Percentiles rank a stretch among this genome's conserved stretches.
phyloP scores from a whole-genome alignment of 208 protist species.

The Lotmaria passim region DNA sequence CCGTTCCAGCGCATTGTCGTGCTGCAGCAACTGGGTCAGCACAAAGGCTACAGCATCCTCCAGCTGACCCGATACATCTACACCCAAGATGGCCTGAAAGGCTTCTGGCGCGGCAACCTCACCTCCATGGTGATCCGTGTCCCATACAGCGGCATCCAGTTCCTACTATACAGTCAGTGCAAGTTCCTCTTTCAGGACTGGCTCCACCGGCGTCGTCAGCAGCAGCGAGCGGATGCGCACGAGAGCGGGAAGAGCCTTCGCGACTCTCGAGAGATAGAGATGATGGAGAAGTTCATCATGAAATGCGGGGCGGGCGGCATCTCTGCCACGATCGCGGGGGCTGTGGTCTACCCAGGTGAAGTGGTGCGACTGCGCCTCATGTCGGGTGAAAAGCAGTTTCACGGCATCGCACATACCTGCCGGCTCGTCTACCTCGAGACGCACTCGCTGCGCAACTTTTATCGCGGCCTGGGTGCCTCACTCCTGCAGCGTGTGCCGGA shows the following conservation, averaged over 20 bases:
- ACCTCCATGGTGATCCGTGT: conserved; percentile 90
- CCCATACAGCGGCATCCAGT: conserved; percentile 90
- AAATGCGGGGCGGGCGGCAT: conserved; percentile 89
- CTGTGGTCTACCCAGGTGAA: conserved; percentile 85
- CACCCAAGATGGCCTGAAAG: conserved; percentile 65
- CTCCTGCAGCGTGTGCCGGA: conserved; percentile 89
- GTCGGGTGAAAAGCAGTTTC: conserved; percentile 77
- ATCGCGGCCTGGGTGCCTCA: conserved; percentile 83
- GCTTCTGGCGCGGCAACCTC: conserved; percentile 90
- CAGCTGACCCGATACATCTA: conserved; percentile 60
- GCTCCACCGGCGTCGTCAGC: conserved; percentile 29
- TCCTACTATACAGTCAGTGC: conserved; percentile 75
- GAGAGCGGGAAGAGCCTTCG: not conserved
- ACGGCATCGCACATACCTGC: conserved; percentile 64
- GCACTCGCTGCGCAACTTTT: conserved; percentile 82
- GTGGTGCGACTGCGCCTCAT: conserved; percentile 91
- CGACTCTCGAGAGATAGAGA: conserved; percentile 21
- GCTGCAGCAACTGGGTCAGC: conserved; percentile 82
- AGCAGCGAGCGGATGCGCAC: conserved; percentile 9
- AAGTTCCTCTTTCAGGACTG: conserved; percentile 87
- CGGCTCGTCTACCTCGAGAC: conserved; percentile 75
- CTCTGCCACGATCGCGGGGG: conserved; percentile 79
- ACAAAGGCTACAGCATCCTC: conserved; percentile 46
- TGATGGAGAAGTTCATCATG: conserved; percentile 79
- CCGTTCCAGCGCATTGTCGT: conserved; percentile 90